Evolutionary conservation across 2,329 filamentous ascomycete species (phyloP).

Genomic region (Didymella pomorum): DNA sequence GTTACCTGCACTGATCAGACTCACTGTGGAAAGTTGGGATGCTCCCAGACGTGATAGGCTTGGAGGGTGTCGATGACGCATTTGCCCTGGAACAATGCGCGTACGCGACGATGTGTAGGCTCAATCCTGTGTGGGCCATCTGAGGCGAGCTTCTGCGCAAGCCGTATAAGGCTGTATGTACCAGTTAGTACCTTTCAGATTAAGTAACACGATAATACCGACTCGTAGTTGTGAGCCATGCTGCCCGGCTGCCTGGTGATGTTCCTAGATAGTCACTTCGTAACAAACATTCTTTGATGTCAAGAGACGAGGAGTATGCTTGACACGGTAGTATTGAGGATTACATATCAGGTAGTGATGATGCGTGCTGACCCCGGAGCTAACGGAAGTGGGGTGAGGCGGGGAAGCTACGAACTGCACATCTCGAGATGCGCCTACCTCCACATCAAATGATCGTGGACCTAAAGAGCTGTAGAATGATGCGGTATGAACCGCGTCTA

Average conservation of each 20-base stretch:
- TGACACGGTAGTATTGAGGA: not conserved
- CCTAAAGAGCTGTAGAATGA: too few species aligned
- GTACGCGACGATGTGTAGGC: conserved; percentile 42
- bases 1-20: not conserved
- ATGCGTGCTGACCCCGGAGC: conserved; percentile 12
- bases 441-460: not conserved
- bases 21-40: conserved; percentile 48
- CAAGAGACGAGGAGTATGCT: not conserved
- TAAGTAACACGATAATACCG: not conserved
- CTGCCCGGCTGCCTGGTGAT: not conserved
- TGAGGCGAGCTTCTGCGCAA: conserved; percentile 53
- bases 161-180: conserved; percentile 47
- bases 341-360: conserved; percentile 6
- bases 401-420: conserved; percentile 9
- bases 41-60: conserved; percentile 51
- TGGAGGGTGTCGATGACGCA: conserved; percentile 46
- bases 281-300: not conserved
- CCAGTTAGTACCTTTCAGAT: conserved; percentile 1
- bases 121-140: conserved; percentile 49
- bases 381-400: conserved; percentile 12
- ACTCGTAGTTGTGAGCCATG: conserved; percentile 24
- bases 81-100: conserved; percentile 43
- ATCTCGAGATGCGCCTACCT: not conserved
- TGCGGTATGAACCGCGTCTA: not conserved
- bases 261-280: conserved; percentile 4